Conservation (phyloP, 805 yeast species). For the Zygosaccharomyces gambellarensis region DNA sequence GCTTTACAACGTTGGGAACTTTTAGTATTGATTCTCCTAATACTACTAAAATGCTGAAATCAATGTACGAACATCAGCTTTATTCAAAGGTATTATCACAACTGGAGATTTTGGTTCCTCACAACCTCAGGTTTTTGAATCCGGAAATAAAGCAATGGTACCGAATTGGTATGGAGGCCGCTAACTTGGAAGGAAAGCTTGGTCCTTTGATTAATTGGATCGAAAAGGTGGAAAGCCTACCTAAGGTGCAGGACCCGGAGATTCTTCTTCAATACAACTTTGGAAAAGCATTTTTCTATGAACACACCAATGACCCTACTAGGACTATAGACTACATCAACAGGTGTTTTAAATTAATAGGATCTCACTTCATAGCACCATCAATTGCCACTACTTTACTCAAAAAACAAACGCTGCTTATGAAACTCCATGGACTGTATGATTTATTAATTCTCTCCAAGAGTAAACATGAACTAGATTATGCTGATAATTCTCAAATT, state of each 20-base stretch:
- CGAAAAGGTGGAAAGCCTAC: conserved; percentile 42
- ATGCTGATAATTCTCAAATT: conserved; percentile 13
- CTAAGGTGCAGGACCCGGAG: conserved; percentile 46
- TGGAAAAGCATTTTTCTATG: conserved; percentile 56
- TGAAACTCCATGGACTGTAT: conserved; percentile 54
- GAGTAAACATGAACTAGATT: conserved; percentile 14
- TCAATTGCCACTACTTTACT: conserved; percentile 48
- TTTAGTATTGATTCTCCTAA: conserved; percentile 32
- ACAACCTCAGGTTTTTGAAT: conserved; percentile 32
- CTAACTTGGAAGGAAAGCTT: conserved; percentile 59
- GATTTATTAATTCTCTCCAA: conserved; percentile 47
- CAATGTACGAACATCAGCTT: conserved; percentile 70
- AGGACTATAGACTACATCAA: conserved; percentile 41
- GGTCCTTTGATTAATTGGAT: conserved; percentile 56
- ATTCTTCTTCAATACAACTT: conserved; percentile 55
- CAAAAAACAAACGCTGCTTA: conserved; percentile 45
- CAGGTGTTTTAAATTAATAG: conserved; percentile 54
- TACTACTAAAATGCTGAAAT: conserved; percentile 58
- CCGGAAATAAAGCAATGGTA: conserved; percentile 46
- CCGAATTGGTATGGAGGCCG: conserved; percentile 66
- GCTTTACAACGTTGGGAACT: conserved; percentile 63
- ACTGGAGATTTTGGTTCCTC: conserved; percentile 40
- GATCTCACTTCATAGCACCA: conserved; percentile 49
- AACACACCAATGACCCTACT: conserved; percentile 34
- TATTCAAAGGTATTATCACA: conserved; percentile 60